These are phyloP conservation scores for Pseudozyma pruni DNA, from an alignment of 1,284 basidiomycete genomes.

Conservation along the genomic window DNA sequence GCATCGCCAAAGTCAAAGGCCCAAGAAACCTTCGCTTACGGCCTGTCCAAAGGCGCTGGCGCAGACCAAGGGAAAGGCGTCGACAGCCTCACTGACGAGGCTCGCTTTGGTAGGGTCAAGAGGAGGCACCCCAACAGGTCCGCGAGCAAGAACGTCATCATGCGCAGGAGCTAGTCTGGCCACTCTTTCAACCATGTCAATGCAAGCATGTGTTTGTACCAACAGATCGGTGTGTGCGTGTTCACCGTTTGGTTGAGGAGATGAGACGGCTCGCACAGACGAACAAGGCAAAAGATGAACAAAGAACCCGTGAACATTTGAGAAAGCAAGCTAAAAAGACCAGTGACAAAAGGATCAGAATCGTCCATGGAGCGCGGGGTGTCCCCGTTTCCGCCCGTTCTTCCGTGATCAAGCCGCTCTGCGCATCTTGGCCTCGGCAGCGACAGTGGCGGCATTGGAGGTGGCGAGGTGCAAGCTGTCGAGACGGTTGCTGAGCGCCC, in stretches of 20 bases:
- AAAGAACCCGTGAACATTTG: too few relatives aligned
- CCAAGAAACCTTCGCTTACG: constrained; percentile 70
- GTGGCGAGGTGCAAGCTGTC: constrained; percentile 41
- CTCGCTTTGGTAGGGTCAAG: constrained; percentile 68
- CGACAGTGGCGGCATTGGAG: constrained; percentile 3
- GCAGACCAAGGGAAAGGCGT: constrained; percentile 70
- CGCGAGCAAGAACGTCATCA: constrained; percentile 63
- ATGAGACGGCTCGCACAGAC: too few relatives aligned
- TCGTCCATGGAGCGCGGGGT: too few relatives aligned
- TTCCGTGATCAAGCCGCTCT: constrained; percentile 14
- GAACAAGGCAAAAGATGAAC: too few relatives aligned
- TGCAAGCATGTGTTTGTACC: constrained; percentile 21
- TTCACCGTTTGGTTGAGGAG: too few relatives aligned
- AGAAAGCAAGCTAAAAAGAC: too few relatives aligned
- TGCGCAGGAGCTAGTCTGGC: constrained; percentile 27
- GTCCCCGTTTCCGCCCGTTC: too few relatives aligned
- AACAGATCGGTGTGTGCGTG: too few relatives aligned
- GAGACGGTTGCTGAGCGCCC: constrained; percentile 41
- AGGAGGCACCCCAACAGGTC: constrained; percentile 58
- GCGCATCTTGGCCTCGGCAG: constrained; percentile 21
- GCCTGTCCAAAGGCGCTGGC: constrained; percentile 63
- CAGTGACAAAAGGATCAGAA: too few relatives aligned
- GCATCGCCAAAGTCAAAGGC: constrained; percentile 64
- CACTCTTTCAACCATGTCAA: background rate
- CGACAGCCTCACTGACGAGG: constrained; percentile 86